phyloP scores from a whole-genome alignment of 2,329 filamentous ascomycete genomes.

The Colletotrichum spinosum region DNA sequence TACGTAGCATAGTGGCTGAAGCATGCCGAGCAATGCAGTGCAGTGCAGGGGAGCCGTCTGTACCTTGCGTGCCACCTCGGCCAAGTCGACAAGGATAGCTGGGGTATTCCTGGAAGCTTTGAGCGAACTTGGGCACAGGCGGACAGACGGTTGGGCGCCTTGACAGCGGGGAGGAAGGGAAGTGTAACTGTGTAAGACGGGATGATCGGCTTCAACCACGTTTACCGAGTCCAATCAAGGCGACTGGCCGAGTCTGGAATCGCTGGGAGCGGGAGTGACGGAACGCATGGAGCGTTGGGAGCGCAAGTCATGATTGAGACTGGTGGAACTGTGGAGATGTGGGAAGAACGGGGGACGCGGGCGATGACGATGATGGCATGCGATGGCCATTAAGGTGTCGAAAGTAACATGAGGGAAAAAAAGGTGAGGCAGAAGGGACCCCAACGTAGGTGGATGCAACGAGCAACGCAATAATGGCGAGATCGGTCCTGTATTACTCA shows the following conservation, averaged over 20 bases:
- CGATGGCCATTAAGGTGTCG: neutral
- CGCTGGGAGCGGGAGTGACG: constrained; percentile 26
- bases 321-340: constrained; percentile 24
- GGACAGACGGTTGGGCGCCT: constrained; percentile 10
- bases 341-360: constrained; percentile 24
- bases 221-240: neutral
- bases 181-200: constrained; percentile 11
- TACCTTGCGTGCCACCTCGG: constrained; percentile 26
- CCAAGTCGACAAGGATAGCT: constrained; percentile 29
- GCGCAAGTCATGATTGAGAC: constrained; percentile 13
- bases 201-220: constrained; percentile 32
- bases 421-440: constrained; percentile 1
- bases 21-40: constrained; percentile 17
- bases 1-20: constrained; percentile 29
- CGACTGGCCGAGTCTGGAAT: constrained; percentile 8
- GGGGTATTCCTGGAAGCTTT: constrained; percentile 11
- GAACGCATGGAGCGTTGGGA: constrained; percentile 19
- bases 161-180: constrained; percentile 9
- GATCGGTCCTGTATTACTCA: constrained; percentile 45
- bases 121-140: constrained; percentile 10
- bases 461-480: neutral
- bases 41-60: constrained; percentile 21
- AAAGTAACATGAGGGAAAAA: constrained; percentile 6
- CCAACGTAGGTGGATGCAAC: neutral
- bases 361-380: constrained; percentile 28